Evolutionary conservation across 352 stramenopile genomes (phyloP), one percentile per base, ranked within the genome.

Genomic region (Blastocystis sp.): DNA sequence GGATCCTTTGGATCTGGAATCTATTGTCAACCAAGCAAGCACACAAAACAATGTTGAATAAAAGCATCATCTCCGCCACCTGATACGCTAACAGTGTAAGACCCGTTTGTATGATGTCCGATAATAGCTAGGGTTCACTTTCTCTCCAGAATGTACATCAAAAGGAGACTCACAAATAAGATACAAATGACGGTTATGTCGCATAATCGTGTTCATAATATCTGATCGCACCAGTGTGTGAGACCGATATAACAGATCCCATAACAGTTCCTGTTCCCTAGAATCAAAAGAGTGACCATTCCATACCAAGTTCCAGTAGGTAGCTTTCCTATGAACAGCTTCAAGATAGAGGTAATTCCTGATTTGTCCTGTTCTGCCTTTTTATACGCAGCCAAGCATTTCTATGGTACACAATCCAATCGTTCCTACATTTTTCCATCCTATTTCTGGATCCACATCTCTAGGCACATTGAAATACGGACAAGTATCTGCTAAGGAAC

Each of bases 181-280:
- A 65, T 45, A 81, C 7, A 81, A 53, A 24, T 24, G 7, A 34
- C 65, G 37, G 37, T 81, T 47, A 11, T 63, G 18, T 16, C 39
- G 53, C 24, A 65, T 47, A 20, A 81, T 50, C 7, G 20, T 6
- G 55, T 41, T 45, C 30, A 43, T 9, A 24, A 81, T n/a, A 34
- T 30, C 50, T 5, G 11, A 8, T 37, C 30, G 24, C 16, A 47
- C 16, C 7, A 63, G 30, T 16, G 47, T 47, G n/a, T 64, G 37
- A 20, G 53, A 62, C 26, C 50, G 43, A 41, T 64, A 81, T 3
- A 81, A 34, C n/a, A 81, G 53, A 41, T 63, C 43, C 43, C 50
- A 65, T 3, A 81, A n/a, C 55, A 81, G 37, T 63, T 65, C 45
- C 24, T 39, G 70, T 41, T 65, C 45, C 70, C 70, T 81, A 30